phyloP scores from a whole-genome alignment of 179 eudicot species.

The Camellia oleifera region DNA sequence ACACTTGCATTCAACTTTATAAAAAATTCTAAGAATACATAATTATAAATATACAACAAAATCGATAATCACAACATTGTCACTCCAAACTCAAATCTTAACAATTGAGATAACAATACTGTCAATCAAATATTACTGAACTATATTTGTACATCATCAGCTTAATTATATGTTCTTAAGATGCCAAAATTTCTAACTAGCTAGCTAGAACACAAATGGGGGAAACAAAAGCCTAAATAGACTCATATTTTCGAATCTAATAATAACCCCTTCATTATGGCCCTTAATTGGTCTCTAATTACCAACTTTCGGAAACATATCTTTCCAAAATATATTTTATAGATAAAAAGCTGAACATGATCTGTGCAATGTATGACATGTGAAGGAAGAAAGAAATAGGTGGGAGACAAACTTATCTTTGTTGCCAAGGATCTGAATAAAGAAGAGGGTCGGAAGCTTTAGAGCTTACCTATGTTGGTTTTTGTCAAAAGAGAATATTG shows the following conservation, averaged over 20 bases:
- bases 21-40: no score
- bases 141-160: no score
- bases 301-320: background rate
- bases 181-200: no score
- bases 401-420: constrained; percentile 12
- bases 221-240: background rate
- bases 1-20: no score
- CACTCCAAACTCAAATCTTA: no score
- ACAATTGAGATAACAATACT: no score
- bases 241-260: background rate
- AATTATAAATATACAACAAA: no score
- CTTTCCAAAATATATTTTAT: background rate
- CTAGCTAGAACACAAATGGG: background rate
- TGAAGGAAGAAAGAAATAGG: background rate
- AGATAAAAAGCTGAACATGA: background rate
- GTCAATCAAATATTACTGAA: no score
- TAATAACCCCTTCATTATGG: background rate
- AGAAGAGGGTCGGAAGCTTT: background rate
- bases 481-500: constrained; percentile 8
- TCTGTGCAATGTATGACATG: background rate
- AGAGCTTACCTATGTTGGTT: background rate
- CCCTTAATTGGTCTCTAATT: background rate
- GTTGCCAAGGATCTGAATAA: constrained; percentile 9
- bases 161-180: no score
- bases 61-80: no score